Evolutionary conservation across 2,329 filamentous ascomycete genomes (phyloP), one percentile per base, ranked within the genome.

Genomic region (Colletotrichum acutatum): DNA sequence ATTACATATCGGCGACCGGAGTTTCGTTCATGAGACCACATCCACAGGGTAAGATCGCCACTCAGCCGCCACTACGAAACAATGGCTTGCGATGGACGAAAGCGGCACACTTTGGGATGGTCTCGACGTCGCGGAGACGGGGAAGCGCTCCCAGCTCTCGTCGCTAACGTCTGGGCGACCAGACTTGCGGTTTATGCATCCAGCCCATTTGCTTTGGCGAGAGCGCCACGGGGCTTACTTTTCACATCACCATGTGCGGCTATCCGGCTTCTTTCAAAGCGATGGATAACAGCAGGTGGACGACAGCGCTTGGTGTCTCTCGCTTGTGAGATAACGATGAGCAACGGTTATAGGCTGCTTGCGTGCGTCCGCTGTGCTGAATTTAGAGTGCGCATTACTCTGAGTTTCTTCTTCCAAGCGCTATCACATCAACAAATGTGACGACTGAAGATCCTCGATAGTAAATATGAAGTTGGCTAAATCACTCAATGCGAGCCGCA

Each of bases 11-110:
- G 37, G 14, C 14, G 37, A 42, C 37, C 37, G 37, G 37, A 42
- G 37, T 19, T 42, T 42, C 37, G 37, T 14, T 34, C 32, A 16
- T 34, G 32, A 34, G 16, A 5, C 37, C n/a, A 42, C 2, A 7
- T 42, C 37, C 37, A 42, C 14, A 26, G 34, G 14, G 9, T n/a
- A 16, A 22, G 12, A 37, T 30, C 19, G 63, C 56, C 68, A 37
- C 63, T 46, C n/a, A 56, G 68, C 46, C 42, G 42, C 63, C n/a
- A 56, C 53, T 12, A 26, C 22, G 16, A 12, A 28, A 28, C 9
- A 28, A 57, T 16, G 24, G 68, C 56, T n/a, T 34, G 11, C 42
- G 26, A 7, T 61, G 11, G 63, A 67, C 57, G 68, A 32, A 68
- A 71, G 26, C 64, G 68, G 68, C 46, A 26, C 11, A 62, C 12